Conservation (phyloP, 345 rosid genomes). For the Geranium rotundifolium region DNA sequence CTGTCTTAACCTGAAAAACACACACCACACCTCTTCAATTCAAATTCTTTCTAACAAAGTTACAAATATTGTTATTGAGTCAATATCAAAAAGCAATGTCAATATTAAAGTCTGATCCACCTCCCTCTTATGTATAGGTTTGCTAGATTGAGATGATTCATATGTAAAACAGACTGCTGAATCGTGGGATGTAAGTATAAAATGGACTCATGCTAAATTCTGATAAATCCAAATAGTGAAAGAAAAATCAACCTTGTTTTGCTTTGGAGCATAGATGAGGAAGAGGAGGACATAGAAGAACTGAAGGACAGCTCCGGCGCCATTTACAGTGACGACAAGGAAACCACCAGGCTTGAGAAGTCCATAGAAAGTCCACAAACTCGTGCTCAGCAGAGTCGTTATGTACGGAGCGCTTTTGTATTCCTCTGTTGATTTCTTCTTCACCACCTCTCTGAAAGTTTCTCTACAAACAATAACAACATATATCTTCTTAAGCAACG, state of each 20-base stretch:
- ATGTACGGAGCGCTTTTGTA: constrained; percentile 47
- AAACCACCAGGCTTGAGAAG: constrained; percentile 39
- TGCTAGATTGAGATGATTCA: too few species aligned
- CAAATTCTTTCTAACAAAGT: too few species aligned
- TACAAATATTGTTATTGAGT: too few species aligned
- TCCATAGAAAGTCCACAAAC: constrained; percentile 59
- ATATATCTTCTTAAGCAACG: background rate
- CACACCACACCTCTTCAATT: too few species aligned
- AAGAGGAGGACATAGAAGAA: constrained; percentile 33
- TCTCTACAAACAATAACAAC: constrained; percentile 17
- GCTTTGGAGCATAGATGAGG: constrained; percentile 33
- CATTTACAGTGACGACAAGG: constrained; percentile 39
- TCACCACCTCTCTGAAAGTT: constrained; percentile 31
- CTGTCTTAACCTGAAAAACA: too few species aligned
- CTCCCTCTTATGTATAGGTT: too few species aligned
- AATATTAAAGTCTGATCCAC: too few species aligned
- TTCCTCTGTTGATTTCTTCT: constrained; percentile 45
- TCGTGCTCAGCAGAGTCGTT: constrained; percentile 45
- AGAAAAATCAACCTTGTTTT: constrained; percentile 25
- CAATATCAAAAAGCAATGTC: too few species aligned
- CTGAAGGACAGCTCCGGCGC: constrained; percentile 36
- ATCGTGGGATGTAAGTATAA: too few species aligned
- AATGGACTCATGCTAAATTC: too few species aligned
- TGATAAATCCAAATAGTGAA: too few species aligned
- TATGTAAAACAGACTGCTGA: too few species aligned